Evolutionary conservation across 2,329 filamentous ascomycete genomes (phyloP).

Genomic region (Sporothrix euskadiensis): DNA sequence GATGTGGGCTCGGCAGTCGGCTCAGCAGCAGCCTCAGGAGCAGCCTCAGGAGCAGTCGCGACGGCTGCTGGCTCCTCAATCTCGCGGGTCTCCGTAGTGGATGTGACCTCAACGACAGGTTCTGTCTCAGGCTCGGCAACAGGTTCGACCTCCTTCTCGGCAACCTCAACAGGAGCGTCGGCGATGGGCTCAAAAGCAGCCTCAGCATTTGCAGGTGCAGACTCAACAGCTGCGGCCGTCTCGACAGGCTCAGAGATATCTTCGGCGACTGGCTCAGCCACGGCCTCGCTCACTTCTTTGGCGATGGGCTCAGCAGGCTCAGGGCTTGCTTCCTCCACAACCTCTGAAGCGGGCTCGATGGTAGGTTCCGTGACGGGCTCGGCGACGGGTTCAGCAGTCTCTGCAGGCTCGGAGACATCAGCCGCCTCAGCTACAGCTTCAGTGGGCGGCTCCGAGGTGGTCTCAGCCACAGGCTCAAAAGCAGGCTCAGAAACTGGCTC

Average conservation of each 20-base stretch:
- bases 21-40: constrained; percentile 8
- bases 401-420: not conserved
- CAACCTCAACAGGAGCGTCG: not conserved
- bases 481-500: not conserved
- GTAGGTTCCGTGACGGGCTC: not conserved
- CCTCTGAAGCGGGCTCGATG: not conserved
- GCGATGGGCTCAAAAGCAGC: not conserved
- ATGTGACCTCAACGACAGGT: not conserved
- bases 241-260: not conserved
- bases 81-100: not conserved
- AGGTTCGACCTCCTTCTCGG: not conserved
- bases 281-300: not conserved
- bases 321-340: not conserved
- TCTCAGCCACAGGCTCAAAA: not conserved
- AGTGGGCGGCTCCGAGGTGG: not conserved
- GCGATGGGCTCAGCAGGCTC: not conserved
- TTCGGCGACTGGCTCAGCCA: not conserved
- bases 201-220: not conserved
- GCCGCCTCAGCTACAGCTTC: constrained; percentile 20
- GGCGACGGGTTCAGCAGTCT: not conserved
- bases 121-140: not conserved
- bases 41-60: constrained; percentile 5
- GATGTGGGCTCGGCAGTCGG: not conserved
- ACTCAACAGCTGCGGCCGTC: not conserved
- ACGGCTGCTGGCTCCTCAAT: not conserved